Evolutionary conservation across 1,284 basidiomycete genomes (phyloP).

Genomic region (Marasmius sp.): DNA sequence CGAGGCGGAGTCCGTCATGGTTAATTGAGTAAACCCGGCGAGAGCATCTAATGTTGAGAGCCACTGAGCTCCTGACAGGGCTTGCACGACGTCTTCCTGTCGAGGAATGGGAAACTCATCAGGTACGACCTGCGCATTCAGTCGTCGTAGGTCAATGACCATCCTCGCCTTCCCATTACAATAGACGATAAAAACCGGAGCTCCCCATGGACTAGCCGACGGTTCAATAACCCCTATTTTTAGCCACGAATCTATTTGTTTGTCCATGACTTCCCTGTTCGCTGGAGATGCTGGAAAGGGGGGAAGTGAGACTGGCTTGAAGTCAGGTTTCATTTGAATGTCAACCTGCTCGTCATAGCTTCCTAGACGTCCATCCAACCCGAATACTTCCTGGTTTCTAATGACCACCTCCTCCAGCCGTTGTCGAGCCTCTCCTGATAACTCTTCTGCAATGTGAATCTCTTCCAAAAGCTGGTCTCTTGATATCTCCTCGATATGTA

Average conservation of each 20-base stretch:
- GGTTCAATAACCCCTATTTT: conserved; percentile 24
- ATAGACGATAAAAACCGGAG: conserved; percentile 25
- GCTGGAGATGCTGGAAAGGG: conserved; percentile 24
- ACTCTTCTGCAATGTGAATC: too few species aligned
- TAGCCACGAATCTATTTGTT: conserved; percentile 25
- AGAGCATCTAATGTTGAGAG: conserved; percentile 26
- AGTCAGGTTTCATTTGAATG: conserved; percentile 17
- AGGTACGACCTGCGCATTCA: conserved; percentile 23
- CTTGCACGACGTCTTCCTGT: conserved; percentile 27
- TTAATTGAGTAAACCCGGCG: conserved; percentile 27
- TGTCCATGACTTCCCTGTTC: conserved; percentile 27
- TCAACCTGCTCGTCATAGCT: conserved; percentile 17
- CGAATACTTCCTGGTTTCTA: too few species aligned
- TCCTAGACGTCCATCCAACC: conserved; percentile 24
- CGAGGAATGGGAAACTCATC: conserved; percentile 30
- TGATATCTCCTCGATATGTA: conserved; percentile 12
- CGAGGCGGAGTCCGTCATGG: conserved; percentile 18
- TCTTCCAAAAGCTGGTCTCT: too few species aligned
- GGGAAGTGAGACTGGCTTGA: conserved; percentile 21
- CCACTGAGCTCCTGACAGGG: conserved; percentile 22
- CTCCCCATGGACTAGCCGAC: conserved; percentile 29
- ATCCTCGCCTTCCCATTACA: conserved; percentile 27
- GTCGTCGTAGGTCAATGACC: conserved; percentile 23
- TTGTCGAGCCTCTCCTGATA: too few species aligned
- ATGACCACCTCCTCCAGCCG: too few species aligned